These are phyloP conservation scores for Cladosporium velox DNA, from an alignment of 2,329 filamentous ascomycete genomes.

Conservation along the genomic window DNA sequence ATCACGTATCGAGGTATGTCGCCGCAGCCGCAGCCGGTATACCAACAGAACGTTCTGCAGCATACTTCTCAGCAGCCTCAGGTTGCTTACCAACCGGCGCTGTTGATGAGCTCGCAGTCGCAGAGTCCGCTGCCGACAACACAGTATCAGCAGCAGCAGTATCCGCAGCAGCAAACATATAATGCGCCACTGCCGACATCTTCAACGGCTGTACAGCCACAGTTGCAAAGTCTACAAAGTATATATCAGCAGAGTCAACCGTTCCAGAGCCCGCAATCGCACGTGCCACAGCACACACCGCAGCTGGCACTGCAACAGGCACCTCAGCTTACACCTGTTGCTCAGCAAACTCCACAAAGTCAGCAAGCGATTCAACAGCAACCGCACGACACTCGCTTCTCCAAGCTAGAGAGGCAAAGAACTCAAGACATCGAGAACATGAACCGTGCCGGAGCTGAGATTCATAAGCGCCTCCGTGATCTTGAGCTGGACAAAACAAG, in stretches of 20 bases:
- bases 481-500: background rate
- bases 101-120: background rate
- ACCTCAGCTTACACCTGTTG: background rate
- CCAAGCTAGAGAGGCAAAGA: background rate
- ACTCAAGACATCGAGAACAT: background rate
- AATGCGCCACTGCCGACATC: background rate
- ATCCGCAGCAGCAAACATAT: background rate
- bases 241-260: conserved; percentile 1
- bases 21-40: background rate
- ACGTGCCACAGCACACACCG: background rate
- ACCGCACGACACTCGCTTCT: background rate
- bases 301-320: background rate
- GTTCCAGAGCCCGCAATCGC: background rate
- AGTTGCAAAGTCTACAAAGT: background rate
- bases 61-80: background rate
- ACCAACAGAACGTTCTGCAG: background rate
- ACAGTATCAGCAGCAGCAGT: background rate
- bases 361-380: background rate
- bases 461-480: conserved; percentile 3
- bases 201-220: background rate
- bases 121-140: background rate
- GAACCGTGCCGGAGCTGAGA: conserved; percentile 1
- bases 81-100: background rate
- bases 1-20: background rate
- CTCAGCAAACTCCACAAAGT: background rate